These are phyloP conservation scores for Pseudogymnoascus destructans DNA, from an alignment of 2,329 filamentous ascomycete species.

Conservation along the genomic window DNA sequence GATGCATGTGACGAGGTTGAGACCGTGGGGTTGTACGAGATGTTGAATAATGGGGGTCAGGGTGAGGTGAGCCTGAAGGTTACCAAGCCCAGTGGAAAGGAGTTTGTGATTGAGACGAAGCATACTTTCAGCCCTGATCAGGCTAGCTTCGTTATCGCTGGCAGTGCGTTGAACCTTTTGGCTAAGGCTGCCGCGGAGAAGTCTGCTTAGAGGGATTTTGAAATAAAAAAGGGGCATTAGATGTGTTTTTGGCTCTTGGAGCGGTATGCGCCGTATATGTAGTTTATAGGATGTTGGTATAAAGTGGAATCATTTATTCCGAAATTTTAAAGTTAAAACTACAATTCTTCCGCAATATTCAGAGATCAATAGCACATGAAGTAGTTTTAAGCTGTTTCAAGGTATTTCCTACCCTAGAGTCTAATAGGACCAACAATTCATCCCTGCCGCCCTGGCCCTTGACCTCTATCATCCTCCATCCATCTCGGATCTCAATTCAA, in stretches of 20 bases:
- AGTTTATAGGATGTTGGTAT: not conserved
- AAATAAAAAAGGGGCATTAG: not conserved
- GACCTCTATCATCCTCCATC: not conserved
- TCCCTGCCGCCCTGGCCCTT: not conserved
- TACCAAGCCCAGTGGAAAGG: slow-evolving; percentile 49
- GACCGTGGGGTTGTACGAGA: slow-evolving; percentile 73
- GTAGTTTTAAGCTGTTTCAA: not conserved
- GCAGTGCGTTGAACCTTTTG: slow-evolving; percentile 83
- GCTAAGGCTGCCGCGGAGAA: slow-evolving; percentile 38
- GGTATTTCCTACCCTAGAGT: not conserved
- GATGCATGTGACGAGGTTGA: slow-evolving; percentile 69
- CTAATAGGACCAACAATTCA: not conserved
- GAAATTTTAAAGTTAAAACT: not conserved
- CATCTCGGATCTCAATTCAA: not conserved
- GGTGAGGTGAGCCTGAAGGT: slow-evolving; percentile 61
- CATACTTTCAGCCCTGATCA: slow-evolving; percentile 86
- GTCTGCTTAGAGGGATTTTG: not conserved
- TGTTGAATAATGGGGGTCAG: slow-evolving; percentile 63
- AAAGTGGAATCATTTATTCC: not conserved
- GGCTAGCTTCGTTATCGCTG: slow-evolving; percentile 81
- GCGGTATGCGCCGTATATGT: not conserved
- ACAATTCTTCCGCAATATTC: not conserved
- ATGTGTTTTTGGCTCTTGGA: not conserved
- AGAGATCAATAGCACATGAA: not conserved
- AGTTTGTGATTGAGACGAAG: slow-evolving; percentile 60